Base-by-base conservation (phyloP, 2,329 filamentous ascomycete species). In the Diaporthe citri region DNA sequence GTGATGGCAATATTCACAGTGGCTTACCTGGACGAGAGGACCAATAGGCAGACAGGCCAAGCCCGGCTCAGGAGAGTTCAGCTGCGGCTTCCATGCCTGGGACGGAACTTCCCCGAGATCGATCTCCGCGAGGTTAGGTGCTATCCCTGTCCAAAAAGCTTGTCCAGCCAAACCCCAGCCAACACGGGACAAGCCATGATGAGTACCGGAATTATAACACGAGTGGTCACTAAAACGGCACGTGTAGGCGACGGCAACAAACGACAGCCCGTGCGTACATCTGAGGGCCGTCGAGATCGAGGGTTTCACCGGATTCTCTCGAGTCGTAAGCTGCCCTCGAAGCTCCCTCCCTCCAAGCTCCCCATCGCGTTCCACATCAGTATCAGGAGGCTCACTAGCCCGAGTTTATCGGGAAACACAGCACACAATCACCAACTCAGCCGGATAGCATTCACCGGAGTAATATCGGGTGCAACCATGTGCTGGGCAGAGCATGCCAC, bases 351-450 rank as follows among this genome's bases (percentile, higher is more conserved):
- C 46, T 25, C 62, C 48, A 69, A 69, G 64, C 64, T 69, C 64
- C 48, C 64, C 31, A 20, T 9, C 39, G 34, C 64, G 64, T 69
- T 69, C 64, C 64, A 69, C 5, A 55, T 55, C 34, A 55, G 64
- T 69, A 69, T 69, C 64, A 69, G 64, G 34, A 69, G 12, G 64
- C 48, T 69, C 48, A 41, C 64, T 69, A 69, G 48, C 48, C 64
- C 64, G 64, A 69, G 64, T 55, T 31, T 41, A 69, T 69, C 64
- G 64, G 25, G 48, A 41, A 41, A 20, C 25, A 55, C 46, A 69
- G 46, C 64, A 41, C 46, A 55, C 31, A 69, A 41, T 69, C 46
- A 55, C 48, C 2, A 69, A 55, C 22, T 55, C 64, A 69, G 34
- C n/a, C 34, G 48, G 46, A 39, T n/a, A 22, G 9, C 15, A 41